These are phyloP conservation scores for Globisporangium iwayamae DNA, from an alignment of 352 stramenopile genomes.

Conservation along the genomic window DNA sequence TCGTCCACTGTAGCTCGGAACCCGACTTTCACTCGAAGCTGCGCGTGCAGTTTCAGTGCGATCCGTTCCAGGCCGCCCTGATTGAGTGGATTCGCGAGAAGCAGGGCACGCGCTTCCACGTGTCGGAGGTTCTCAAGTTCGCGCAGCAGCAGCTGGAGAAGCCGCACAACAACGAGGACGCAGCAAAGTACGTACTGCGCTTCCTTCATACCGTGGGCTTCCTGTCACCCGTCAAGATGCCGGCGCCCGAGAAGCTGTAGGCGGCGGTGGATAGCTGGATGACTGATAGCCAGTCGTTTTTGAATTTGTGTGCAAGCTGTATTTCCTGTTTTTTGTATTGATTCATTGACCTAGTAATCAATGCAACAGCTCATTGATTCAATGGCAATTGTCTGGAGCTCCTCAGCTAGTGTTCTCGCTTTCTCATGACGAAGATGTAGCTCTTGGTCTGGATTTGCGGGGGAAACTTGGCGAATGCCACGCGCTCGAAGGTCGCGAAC, in stretches of 20 bases:
- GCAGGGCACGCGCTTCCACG: slow-evolving; percentile 3
- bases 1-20: slow-evolving; percentile 26
- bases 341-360: neutral
- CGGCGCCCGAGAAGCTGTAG: neutral
- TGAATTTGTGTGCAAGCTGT: neutral
- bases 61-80: slow-evolving; percentile 33
- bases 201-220: slow-evolving; percentile 52
- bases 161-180: slow-evolving; percentile 21
- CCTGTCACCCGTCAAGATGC: slow-evolving; percentile 33
- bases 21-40: slow-evolving; percentile 24
- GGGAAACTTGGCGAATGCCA: slow-evolving; percentile 29
- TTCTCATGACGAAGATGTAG: slow-evolving; percentile 55
- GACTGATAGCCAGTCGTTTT: neutral
- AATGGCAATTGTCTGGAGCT: neutral
- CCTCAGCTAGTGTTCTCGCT: slow-evolving; percentile 16
- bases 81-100: slow-evolving; percentile 52
- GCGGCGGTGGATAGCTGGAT: neutral
- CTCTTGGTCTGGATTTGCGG: slow-evolving; percentile 49
- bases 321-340: neutral
- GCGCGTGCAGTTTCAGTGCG: slow-evolving; percentile 53
- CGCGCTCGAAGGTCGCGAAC: slow-evolving; percentile 47
- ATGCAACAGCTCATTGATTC: neutral
- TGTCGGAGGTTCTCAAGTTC: slow-evolving; percentile 3
- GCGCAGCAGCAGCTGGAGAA: slow-evolving; percentile 1
- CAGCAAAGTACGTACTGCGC: slow-evolving; percentile 37